Evolutionary conservation across 2,329 filamentous ascomycete species (phyloP).

Genomic region (Ophiobolus disseminans): DNA sequence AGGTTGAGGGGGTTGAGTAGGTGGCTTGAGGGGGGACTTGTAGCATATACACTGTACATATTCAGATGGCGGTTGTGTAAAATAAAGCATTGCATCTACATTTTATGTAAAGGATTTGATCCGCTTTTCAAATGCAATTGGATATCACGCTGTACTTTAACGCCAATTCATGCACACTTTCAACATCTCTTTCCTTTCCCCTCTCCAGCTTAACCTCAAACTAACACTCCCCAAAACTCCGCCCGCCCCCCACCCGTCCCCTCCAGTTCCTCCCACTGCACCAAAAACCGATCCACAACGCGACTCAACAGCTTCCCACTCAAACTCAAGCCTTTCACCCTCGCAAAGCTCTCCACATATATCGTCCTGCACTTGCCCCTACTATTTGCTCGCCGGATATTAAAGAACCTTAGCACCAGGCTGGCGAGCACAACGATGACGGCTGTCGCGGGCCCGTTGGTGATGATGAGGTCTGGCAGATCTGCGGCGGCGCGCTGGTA

Average conservation of each 20-base stretch:
- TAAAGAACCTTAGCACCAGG: constrained; percentile 62
- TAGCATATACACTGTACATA: constrained; percentile 34
- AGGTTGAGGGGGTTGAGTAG: constrained; percentile 20
- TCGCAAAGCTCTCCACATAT: constrained; percentile 92
- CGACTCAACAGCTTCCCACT: constrained; percentile 78
- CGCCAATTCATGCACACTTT: not conserved
- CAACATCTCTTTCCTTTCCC: not conserved
- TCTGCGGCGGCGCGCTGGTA: constrained; percentile 31
- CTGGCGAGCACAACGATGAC: constrained; percentile 74
- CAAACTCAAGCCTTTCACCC: constrained; percentile 81
- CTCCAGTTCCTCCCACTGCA: constrained; percentile 77
- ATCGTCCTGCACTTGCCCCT: constrained; percentile 71
- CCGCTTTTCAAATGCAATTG: not conserved
- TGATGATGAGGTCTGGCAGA: constrained; percentile 78
- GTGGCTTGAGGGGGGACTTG: constrained; percentile 5
- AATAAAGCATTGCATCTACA: too few relatives aligned
- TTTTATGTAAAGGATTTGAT: too few relatives aligned
- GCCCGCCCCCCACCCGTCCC: constrained; percentile 47
- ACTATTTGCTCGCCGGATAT: constrained; percentile 45
- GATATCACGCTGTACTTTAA: constrained; percentile 20
- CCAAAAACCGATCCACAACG: constrained; percentile 78
- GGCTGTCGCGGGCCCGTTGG: constrained; percentile 87
- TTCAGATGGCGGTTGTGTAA: not conserved
- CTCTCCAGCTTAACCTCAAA: constrained; percentile 21
- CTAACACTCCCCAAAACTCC: constrained; percentile 55